Evolutionary conservation across 805 yeast genomes (phyloP), one percentile per base, ranked within the genome.

Genomic region (Zygosaccharomyces bisporus): DNA sequence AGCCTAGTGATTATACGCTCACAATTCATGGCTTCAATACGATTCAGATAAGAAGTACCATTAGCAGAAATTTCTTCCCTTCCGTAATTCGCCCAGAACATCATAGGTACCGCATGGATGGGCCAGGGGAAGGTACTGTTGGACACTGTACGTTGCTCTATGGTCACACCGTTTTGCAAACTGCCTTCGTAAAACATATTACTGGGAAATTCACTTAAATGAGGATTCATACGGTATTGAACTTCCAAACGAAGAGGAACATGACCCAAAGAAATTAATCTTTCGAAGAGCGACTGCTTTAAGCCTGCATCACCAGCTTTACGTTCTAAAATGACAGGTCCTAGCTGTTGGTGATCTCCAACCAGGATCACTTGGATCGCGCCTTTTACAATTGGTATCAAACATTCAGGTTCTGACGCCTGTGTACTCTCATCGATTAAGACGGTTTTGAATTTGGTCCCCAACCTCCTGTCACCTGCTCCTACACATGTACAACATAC

Each of bases 321-420:
- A 55, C 79, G 77, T 54, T 86, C 88, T 44, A 86, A 65, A 39
- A 91, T 83, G 18, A 89, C 95, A 0, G 98, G 97, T 1, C 97
- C 96, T 52, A 90, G 72, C 69, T 90, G 98, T 67, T 88, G 91
- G 66, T 91, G 97, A 64, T 90, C 98, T 58, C 98, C 98, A 30
- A 89, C 96, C 25, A 90, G 69, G 36, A 90, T 78, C 5, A 89
- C 87, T 61, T 90, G 96, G 59, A 83, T 84, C 36, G 95, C 89
- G 19, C 96, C 96, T 53, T 82, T 84, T 2, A 84, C 88, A 30
- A 90, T 77, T 9, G 98, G 96, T 52, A 90, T 87, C 56, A 90
- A 72, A 56, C 86, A 80, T 63, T 89, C 96, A 1, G 96, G 96
- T 63, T 90, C 98, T 0, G 91, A 77, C 2, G 96, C 91, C 67